These are phyloP conservation scores for Phytophthora megakarya DNA, from an alignment of 352 stramenopile species.

Conservation along the genomic window DNA sequence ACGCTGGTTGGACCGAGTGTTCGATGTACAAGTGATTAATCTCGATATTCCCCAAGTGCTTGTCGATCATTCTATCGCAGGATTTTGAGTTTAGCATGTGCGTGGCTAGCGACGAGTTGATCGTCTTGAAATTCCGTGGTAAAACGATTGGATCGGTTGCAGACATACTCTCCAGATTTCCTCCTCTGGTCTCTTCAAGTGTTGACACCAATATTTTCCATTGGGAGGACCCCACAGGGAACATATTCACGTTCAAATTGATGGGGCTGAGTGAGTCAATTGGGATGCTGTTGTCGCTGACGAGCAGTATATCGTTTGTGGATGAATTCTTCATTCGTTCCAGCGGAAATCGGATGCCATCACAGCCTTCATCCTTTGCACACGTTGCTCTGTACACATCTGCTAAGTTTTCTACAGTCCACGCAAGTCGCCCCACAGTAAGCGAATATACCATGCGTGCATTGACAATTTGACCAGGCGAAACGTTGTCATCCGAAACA, in stretches of 20 bases:
- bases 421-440: constrained; percentile 31
- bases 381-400: constrained; percentile 13
- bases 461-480: constrained; percentile 4
- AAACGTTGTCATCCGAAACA: background rate
- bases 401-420: constrained; percentile 10
- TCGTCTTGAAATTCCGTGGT: constrained; percentile 18
- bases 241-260: constrained; percentile 11
- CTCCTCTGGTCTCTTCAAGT: constrained; percentile 12
- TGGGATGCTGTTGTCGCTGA: constrained; percentile 1
- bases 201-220: constrained; percentile 12
- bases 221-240: background rate
- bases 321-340: background rate
- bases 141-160: background rate
- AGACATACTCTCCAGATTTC: constrained; percentile 2
- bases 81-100: background rate
- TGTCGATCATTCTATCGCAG: constrained; percentile 9
- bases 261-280: constrained; percentile 12
- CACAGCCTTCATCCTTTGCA: background rate
- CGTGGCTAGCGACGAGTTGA: constrained; percentile 6
- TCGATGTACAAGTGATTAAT: constrained; percentile 38
- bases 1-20: constrained; percentile 37
- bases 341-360: constrained; percentile 10
- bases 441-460: constrained; percentile 27
- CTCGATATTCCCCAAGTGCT: constrained; percentile 2
- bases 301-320: constrained; percentile 3